A percentile compares a stretch with the other conserved stretches of the same genome.
Evolutionary conservation across 2,329 filamentous ascomycete genomes (phyloP).

Genomic region (Penicillium sclerotiorum): DNA sequence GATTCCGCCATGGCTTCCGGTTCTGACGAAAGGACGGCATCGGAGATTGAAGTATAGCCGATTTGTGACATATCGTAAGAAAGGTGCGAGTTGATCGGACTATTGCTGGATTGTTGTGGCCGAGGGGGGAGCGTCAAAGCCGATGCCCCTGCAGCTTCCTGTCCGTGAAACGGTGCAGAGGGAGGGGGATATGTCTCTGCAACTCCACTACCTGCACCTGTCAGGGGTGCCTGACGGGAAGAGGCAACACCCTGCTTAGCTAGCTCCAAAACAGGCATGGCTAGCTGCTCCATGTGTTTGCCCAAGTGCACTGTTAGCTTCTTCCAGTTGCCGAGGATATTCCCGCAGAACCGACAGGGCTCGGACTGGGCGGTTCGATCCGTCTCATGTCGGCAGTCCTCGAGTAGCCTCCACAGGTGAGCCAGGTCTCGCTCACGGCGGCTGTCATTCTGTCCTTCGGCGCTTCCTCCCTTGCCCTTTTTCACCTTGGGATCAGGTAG

Average conservation of each 20-base stretch:
- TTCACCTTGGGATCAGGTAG: slow-evolving; percentile 79
- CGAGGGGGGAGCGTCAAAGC: slow-evolving; percentile 8
- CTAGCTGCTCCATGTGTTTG: slow-evolving; percentile 92
- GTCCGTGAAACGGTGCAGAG: slow-evolving; percentile 9
- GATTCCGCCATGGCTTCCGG: slow-evolving; percentile 29
- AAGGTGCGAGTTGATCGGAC: slow-evolving; percentile 10
- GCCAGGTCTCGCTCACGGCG: slow-evolving; percentile 49
- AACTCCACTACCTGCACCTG: slow-evolving; percentile 6
- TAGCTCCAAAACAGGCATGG: slow-evolving; percentile 71
- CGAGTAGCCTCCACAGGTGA: slow-evolving; percentile 74
- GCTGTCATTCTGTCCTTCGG: slow-evolving; percentile 27
- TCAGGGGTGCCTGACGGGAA: slow-evolving; percentile 11
- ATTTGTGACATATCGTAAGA: slow-evolving; percentile 14
- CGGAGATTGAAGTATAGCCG: slow-evolving; percentile 27
- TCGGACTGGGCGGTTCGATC: slow-evolving; percentile 68
- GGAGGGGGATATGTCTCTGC: slow-evolving; percentile 4
- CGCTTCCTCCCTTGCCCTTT: slow-evolving; percentile 59
- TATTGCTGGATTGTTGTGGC: slow-evolving; percentile 15
- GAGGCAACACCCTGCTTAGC: slow-evolving; percentile 47
- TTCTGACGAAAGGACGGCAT: slow-evolving; percentile 29
- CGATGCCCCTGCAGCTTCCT: slow-evolving; percentile 4
- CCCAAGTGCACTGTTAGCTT: slow-evolving; percentile 91
- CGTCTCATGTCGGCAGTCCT: slow-evolving; percentile 75
- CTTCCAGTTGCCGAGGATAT: slow-evolving; percentile 81
- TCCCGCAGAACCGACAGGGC: slow-evolving; percentile 84